Conservation (phyloP, 352 stramenopile species). For the Plasmopara muralis region DNA sequence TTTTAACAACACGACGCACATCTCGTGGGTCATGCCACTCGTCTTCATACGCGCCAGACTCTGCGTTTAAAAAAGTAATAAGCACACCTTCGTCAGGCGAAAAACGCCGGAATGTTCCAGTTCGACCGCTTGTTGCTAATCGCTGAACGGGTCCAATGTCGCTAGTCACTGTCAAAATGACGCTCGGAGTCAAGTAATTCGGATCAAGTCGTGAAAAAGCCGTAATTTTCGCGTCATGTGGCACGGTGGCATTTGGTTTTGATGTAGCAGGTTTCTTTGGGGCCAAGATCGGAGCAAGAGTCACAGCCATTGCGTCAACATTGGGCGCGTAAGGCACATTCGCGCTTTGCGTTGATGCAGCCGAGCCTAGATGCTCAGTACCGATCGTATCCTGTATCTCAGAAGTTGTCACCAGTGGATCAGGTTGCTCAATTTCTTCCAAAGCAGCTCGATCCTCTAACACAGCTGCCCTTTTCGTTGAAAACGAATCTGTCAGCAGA, state of each 20-base stretch:
- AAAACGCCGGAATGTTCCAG: constrained; percentile 57
- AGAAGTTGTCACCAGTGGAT: constrained; percentile 44
- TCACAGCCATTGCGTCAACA: constrained; percentile 69
- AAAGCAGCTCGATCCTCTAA: constrained; percentile 59
- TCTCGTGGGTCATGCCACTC: constrained; percentile 71
- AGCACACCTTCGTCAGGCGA: constrained; percentile 58
- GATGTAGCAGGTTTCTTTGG: constrained; percentile 25
- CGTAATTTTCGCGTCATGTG: constrained; percentile 20
- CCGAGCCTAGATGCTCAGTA: constrained; percentile 18
- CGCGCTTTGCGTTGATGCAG: constrained; percentile 9
- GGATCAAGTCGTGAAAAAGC: constrained; percentile 64
- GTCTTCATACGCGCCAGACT: constrained; percentile 81
- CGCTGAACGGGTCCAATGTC: constrained; percentile 63
- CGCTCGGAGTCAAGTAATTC: constrained; percentile 59
- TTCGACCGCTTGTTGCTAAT: constrained; percentile 55
- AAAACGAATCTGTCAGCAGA: constrained; percentile 44
- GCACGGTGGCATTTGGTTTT: constrained; percentile 1
- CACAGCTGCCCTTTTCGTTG: constrained; percentile 32
- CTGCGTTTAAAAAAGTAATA: constrained; percentile 79
- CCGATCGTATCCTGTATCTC: constrained; percentile 13
- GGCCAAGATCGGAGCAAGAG: constrained; percentile 71
- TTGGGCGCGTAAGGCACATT: constrained; percentile 25
- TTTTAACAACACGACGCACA: constrained; percentile 66
- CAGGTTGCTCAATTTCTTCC: constrained; percentile 71
- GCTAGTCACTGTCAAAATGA: constrained; percentile 75